These are phyloP conservation scores for Aspergillus novofumigatus DNA, from an alignment of 2,329 filamentous ascomycete genomes.

Conservation along the genomic window DNA sequence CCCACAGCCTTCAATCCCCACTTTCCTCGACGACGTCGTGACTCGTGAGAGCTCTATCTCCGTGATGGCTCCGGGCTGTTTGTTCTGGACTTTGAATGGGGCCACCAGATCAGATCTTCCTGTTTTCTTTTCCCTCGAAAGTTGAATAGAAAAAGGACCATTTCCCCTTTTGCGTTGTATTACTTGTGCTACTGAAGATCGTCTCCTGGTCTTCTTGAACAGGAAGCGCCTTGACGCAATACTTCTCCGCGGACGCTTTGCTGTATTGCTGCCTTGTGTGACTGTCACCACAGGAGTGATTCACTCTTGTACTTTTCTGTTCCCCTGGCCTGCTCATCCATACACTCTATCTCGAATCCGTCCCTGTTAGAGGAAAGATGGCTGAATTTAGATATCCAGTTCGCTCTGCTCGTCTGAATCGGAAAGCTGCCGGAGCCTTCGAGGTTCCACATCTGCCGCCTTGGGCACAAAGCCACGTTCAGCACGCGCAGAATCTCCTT, in stretches of 20 bases:
- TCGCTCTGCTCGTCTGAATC: constrained; percentile 9
- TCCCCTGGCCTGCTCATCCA: neutral
- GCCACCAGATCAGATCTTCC: constrained; percentile 1
- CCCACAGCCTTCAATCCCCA: constrained; percentile 13
- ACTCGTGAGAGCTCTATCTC: constrained; percentile 3
- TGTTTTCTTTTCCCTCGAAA: neutral
- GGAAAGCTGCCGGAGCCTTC: constrained; percentile 8
- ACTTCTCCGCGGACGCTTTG: neutral
- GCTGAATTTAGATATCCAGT: constrained; percentile 23
- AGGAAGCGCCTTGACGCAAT: neutral
- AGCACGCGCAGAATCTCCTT: constrained; percentile 38
- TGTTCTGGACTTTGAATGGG: constrained; percentile 4
- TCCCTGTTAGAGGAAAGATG: constrained; percentile 6
- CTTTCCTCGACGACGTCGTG: constrained; percentile 3
- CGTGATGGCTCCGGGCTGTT: constrained; percentile 6
- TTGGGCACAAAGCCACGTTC: constrained; percentile 36
- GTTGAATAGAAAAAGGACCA: constrained; percentile 1
- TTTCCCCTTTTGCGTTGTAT: constrained; percentile 7
- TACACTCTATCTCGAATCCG: neutral
- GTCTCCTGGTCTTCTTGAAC: neutral
- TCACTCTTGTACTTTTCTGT: neutral
- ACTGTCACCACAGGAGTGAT: neutral
- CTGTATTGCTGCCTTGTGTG: neutral
- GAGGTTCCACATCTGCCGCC: constrained; percentile 31
- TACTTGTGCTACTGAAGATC: constrained; percentile 9